These are phyloP conservation scores for Aspergillus pseudoterreus DNA, from an alignment of 2,329 filamentous ascomycete species.

Conservation along the genomic window DNA sequence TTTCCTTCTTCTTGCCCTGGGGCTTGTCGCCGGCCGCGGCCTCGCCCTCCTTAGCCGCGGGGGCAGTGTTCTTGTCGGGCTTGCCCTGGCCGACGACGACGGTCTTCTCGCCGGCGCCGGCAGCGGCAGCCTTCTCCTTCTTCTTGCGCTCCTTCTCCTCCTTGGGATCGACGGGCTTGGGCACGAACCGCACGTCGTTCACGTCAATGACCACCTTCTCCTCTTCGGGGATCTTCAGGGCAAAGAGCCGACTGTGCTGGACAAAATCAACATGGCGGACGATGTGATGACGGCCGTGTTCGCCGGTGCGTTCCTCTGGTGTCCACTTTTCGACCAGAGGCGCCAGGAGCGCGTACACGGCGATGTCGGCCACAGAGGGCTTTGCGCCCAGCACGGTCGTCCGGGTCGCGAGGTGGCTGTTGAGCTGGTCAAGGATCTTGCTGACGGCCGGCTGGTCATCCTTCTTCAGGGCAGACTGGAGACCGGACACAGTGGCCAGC, in stretches of 20 bases:
- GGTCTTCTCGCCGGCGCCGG: conserved; percentile 20
- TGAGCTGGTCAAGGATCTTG: conserved; percentile 72
- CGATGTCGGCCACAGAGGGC: conserved; percentile 81
- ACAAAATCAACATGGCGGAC: conserved; percentile 92
- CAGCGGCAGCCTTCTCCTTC: conserved; percentile 73
- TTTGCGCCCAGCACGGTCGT: conserved; percentile 88
- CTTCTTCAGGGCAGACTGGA: conserved; percentile 50
- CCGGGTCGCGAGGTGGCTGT: conserved; percentile 80
- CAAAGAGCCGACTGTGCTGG: conserved; percentile 75
- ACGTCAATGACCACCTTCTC: conserved; percentile 77
- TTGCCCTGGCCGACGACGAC: conserved; percentile 38
- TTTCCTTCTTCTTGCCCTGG: conserved; percentile 51
- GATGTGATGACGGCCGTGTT: conserved; percentile 85
- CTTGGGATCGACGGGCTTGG: conserved; percentile 85
- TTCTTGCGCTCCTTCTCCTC: conserved; percentile 95
- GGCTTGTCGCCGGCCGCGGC: conserved; percentile 51
- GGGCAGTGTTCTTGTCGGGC: conserved; percentile 43
- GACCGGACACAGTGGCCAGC: conserved; percentile 71
- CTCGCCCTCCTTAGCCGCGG: conserved; percentile 48
- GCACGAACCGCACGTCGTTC: conserved; percentile 78
- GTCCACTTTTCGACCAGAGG: conserved; percentile 76
- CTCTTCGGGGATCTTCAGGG: conserved; percentile 62
- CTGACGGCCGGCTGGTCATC: conserved; percentile 55
- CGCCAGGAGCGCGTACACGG: conserved; percentile 74
- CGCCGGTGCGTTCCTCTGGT: conserved; percentile 80